Evolutionary conservation across 108 stramenopile genomes (phyloP), one percentile per base, ranked within the genome.

Genomic region (Hondaea fermentalgiana): DNA sequence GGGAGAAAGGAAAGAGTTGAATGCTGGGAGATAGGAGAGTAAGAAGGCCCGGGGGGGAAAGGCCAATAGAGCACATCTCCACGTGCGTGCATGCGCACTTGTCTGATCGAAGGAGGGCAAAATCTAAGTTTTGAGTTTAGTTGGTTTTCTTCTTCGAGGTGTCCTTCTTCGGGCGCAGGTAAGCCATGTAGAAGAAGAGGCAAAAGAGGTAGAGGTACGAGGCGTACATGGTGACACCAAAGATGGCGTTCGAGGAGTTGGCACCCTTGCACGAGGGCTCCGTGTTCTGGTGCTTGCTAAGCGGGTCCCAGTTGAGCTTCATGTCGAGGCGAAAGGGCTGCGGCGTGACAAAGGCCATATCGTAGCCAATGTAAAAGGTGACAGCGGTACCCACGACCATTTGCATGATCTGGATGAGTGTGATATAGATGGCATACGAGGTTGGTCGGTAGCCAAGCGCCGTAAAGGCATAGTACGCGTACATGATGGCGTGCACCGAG

Each of bases 401-500:
- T 93, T 98, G 98, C 69, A 93, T 93, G 72, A 98, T 95, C 90
- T 98, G 98, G 57, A 94, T 89, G 21, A 92, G 89, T 16, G 98
- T 98, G 90, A 97, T 93, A 95, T 95, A 97, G 83, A 95, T 95
- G 87, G 96, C 95, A 55, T 92, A 90, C 28, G 44, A 6, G n/a
- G 87, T 43, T 10, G 25, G 44, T 5, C 51, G 58, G 72, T 89
- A 59, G 72, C 93, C 93, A 44, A 97, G 90, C 25, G 98, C 98
- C 95, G 96, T 97, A 58, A 98, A 93, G 89, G 95, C 97, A 94
- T 98, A 99, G 91, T 99, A 99, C 29, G 94, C 93, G 94, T 99
- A 99, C 99, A 99, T 99, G 87, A 97, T 91, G 43, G 98, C 97
- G 87, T 99, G 99, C 23, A 99, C 99, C 44, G 95, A 90, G 93